These are phyloP conservation scores for Plasmodium yoelii DNA, from an alignment of 169 alveolate genomes.

Conservation along the genomic window DNA sequence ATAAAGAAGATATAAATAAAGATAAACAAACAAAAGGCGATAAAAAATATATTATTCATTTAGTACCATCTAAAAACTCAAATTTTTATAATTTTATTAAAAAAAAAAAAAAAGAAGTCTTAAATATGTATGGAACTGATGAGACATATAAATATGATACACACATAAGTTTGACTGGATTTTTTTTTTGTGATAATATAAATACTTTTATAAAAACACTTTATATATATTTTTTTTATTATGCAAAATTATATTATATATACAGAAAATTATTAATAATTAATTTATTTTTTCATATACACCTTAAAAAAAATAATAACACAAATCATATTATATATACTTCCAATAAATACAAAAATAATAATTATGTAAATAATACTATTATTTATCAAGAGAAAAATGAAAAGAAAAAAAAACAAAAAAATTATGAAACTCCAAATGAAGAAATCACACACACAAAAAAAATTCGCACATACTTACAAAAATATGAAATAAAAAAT, in stretches of 20 bases:
- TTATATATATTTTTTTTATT: slow-evolving; percentile 31
- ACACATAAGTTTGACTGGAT: slow-evolving; percentile 74
- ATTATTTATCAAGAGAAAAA: background rate
- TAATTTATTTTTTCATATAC: slow-evolving; percentile 28
- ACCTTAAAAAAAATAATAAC: background rate
- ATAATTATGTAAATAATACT: background rate
- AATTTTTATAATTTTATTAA: slow-evolving; percentile 30
- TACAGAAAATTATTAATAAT: slow-evolving; percentile 13
- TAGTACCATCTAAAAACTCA: slow-evolving; percentile 62
- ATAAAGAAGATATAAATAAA: background rate
- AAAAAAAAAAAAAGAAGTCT: slow-evolving; percentile 54
- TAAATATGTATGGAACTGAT: slow-evolving; percentile 30
- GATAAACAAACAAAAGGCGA: background rate
- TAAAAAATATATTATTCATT: slow-evolving; percentile 62
- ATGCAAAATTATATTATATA: slow-evolving; percentile 32
- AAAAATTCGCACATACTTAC: no score
- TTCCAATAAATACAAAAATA: background rate
- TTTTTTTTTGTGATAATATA: slow-evolving; percentile 43
- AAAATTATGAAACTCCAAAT: background rate
- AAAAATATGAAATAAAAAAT: no score
- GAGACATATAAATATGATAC: slow-evolving; percentile 69
- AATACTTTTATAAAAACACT: slow-evolving; percentile 30
- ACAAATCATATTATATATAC: background rate
- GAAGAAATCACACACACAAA: background rate
- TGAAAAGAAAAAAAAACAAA: background rate